These are phyloP conservation scores for Fusarium circinatum DNA, from an alignment of 2,329 filamentous ascomycete species.

Conservation along the genomic window DNA sequence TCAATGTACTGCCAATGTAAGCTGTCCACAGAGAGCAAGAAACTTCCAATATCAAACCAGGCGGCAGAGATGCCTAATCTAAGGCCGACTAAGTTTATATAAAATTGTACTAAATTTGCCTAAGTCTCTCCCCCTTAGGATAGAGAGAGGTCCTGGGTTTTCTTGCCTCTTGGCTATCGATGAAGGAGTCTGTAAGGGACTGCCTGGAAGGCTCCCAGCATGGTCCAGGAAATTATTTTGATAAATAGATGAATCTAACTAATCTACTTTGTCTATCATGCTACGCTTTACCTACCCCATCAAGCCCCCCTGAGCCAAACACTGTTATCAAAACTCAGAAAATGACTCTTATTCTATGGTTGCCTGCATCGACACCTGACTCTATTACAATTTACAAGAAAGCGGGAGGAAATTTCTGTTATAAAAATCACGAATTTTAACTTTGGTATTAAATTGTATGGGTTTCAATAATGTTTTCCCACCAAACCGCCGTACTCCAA, in stretches of 20 bases:
- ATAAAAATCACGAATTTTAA: not conserved
- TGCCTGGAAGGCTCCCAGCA: not conserved
- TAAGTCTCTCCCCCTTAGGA: not conserved
- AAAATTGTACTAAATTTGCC: not conserved
- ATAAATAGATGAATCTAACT: not conserved
- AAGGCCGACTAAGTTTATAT: not conserved
- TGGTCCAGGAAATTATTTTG: not conserved
- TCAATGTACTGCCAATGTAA: not conserved
- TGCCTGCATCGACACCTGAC: not conserved
- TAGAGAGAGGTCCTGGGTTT: not conserved
- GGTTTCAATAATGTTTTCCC: not conserved
- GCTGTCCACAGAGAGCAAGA: not conserved
- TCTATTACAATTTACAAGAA: not conserved
- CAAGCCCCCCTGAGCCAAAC: not conserved
- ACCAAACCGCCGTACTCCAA: constrained; percentile 9
- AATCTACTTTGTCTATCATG: not conserved
- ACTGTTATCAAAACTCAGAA: not conserved
- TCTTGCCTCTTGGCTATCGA: not conserved
- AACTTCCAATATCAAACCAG: not conserved
- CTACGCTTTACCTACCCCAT: not conserved
- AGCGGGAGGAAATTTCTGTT: not conserved
- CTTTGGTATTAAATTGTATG: not conserved
- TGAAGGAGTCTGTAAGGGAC: not conserved
- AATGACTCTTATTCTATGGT: not conserved
- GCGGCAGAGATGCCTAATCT: not conserved